phyloP scores from a whole-genome alignment of 305 asterid species.

The Fraxinus ornus region DNA sequence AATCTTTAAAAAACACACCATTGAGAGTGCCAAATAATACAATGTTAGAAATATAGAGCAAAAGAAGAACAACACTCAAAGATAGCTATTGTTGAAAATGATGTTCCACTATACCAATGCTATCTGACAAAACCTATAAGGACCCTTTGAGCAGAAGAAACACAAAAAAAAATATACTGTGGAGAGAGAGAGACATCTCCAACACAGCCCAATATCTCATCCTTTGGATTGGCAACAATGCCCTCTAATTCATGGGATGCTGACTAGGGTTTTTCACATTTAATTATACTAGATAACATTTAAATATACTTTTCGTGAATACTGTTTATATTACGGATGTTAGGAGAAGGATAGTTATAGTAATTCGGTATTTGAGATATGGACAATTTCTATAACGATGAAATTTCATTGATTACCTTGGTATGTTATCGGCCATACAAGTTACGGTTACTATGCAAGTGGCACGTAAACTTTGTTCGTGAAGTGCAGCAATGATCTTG shows the following conservation, averaged over 20 bases:
- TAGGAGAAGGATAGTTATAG: not conserved
- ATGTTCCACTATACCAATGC: conserved; percentile 30
- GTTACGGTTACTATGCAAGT: not conserved
- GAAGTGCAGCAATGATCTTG: not conserved
- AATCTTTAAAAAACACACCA: conserved; percentile 6
- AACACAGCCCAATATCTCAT: conserved; percentile 47
- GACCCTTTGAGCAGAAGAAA: conserved; percentile 24
- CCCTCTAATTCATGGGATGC: conserved; percentile 34
- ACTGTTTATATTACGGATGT: not conserved
- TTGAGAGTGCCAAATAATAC: conserved; percentile 34
- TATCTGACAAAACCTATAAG: conserved; percentile 35
- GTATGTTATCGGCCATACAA: not conserved
- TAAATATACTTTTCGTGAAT: not conserved
- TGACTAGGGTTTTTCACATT: conserved; percentile 1
- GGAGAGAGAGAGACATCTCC: conserved; percentile 24
- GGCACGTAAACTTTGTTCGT: not conserved
- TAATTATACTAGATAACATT: not conserved
- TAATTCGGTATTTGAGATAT: not conserved
- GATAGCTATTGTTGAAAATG: conserved; percentile 30
- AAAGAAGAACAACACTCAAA: conserved; percentile 6
- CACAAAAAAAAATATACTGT: not conserved
- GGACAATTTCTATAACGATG: not conserved
- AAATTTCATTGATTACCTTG: not conserved
- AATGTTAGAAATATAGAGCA: conserved; percentile 18
- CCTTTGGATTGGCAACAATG: conserved; percentile 44